Base-by-base conservation (phyloP, 2,329 filamentous ascomycete genomes). In the Coniella lustricola region DNA sequence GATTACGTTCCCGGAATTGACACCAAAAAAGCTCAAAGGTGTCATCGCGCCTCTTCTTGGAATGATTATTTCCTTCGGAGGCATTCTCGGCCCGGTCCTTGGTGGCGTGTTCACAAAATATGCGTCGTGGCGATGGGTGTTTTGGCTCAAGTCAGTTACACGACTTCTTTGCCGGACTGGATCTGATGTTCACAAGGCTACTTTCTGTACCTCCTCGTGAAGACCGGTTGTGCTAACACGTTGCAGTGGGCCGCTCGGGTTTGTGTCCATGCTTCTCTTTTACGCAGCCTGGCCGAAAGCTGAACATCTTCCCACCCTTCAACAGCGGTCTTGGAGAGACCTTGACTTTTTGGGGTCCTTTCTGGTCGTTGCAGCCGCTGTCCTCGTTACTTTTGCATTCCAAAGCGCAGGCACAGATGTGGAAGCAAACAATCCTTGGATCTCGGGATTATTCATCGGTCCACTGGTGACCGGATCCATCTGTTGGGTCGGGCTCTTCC, bases 371-470 rank as follows among this genome's bases (percentile, higher is more conserved):
- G 64, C 72, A 3, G 72, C 75, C 1, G 71, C 77, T 0, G 71
- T 77, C 0, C 67, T 81, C 2, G 66, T 81, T 4, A 74, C 81
- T 0, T 81, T 79, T 54, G 66, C 78, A 2, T 79, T 82, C 48
- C 77, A 82, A 55, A 72, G 72, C 53, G 69, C 69, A 3, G 71
- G 72, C 1, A 59, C 61, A 0, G 53, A 62, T 3, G 49, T 21
- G 7, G 31, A 41, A 2, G n/a, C 14, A 7, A 38, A 53, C 1
- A 52, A 64, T n/a, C 57, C 62, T 34, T 81, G 76, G 76, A 51
- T 52, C 4, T 56, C 60, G 7, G 61, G 64, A 7, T 47, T 66
- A 14, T 75, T 75, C 53, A 56, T 74, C 17, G 68, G 61, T 2
- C 70, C 72, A 1, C 56, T 76, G 3, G 46, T 67, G 5, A 18